Conservation (phyloP, 352 stramenopile species). For the Globisporangium cylindrosporum region DNA sequence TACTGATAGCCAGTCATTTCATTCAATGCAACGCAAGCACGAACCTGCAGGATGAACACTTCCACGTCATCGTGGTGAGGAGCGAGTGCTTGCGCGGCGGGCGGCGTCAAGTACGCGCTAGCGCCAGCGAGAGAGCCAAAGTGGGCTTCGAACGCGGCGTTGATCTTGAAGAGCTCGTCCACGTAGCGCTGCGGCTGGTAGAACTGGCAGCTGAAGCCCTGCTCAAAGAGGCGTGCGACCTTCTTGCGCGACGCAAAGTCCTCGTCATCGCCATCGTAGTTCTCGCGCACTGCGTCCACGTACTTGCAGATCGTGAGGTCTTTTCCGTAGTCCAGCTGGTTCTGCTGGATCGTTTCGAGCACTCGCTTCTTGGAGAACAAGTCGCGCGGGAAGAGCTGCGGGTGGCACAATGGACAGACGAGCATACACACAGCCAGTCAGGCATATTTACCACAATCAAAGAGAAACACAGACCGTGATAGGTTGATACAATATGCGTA, state of each 20-base stretch:
- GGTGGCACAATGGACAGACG: background rate
- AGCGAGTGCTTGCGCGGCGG: constrained; percentile 75
- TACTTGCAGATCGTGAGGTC: constrained; percentile 82
- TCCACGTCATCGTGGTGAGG: constrained; percentile 86
- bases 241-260: constrained; percentile 46
- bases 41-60: constrained; percentile 73
- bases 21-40: background rate
- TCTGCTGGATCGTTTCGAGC: constrained; percentile 55
- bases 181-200: constrained; percentile 86
- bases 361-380: constrained; percentile 74
- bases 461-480: background rate
- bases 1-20: background rate
- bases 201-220: constrained; percentile 85
- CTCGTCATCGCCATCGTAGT: constrained; percentile 61
- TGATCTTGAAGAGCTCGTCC: constrained; percentile 69
- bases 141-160: constrained; percentile 71
- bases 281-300: constrained; percentile 57
- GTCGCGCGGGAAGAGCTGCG: constrained; percentile 44
- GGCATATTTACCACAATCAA: background rate
- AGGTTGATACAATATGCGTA: background rate
- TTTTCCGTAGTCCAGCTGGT: constrained; percentile 53
- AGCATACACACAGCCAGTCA: background rate
- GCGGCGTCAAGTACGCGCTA: constrained; percentile 80
- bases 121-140: constrained; percentile 77
- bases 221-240: constrained; percentile 58